Base-by-base conservation (phyloP, 139 green algal genomes). In the Coelastrella sp. region DNA sequence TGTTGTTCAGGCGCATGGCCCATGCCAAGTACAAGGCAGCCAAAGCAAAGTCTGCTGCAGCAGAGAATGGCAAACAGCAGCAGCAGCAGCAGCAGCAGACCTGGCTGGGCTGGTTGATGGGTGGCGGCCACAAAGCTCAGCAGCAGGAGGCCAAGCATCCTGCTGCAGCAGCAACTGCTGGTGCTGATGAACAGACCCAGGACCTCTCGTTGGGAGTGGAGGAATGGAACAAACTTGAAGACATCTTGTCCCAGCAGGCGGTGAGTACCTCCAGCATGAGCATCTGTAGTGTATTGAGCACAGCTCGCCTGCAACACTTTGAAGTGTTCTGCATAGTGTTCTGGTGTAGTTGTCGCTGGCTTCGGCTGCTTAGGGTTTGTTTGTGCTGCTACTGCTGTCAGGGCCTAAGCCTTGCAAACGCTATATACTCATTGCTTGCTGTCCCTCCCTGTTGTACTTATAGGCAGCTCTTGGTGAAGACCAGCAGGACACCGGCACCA, bases 1-100 rank as follows among this genome's bases (percentile, higher is more conserved):
- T 96, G 27, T 79, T 95, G 60, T 98, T 98, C 87, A 85, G 92
- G 66, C 88, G 92, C 34, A 83, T 97, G 71, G 94, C 94, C 1
- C 90, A 96, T 50, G 89, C 91, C 19, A 91, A 94, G 88, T 77
- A 89, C 37, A 81, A 89, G 21, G 76, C 73, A 5, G 27, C 37
- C 3, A 59, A 80, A 60, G 8, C 53, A 30, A 71, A 59, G 13
- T 89, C 85, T 17, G 45, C 57, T 43, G 71, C 75, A 74, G 68
- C 73, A 9, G 60, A 74, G 83, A 53, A 64, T 13, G 38, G 77
- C 83, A 60, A 41, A 71, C 43, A 77, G 69, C n/a, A 15, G 23
- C 59, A 23, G 19, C 38, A 50, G 73, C 67, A 71, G 86, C 53
- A 71, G 60, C 68, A 53, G 68, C n/a, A n/a, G n/a, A n/a, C n/a